Evolutionary conservation across 2,329 filamentous ascomycete genomes (phyloP), one percentile per base, ranked within the genome.

Genomic region (Trichoderma polysporum): DNA sequence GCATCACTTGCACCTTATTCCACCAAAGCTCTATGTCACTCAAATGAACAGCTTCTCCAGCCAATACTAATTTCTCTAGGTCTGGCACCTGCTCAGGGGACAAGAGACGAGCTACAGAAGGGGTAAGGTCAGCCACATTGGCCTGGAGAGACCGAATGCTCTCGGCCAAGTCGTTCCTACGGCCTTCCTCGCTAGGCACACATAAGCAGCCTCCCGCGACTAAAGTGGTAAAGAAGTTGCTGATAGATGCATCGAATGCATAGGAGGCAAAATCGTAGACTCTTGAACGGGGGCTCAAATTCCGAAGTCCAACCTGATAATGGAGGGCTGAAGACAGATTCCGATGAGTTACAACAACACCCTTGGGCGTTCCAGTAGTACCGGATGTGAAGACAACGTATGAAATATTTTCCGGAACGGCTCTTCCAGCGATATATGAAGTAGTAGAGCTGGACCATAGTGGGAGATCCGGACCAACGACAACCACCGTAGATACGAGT

Each of bases 251-350:
- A 29, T 73, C 72, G 22, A 45, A 33, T 33, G 31, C 31, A 33
- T 33, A 33, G 9, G 31, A 33, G 9, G 31, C 37, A 31, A 61
- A 61, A n/a, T 61, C 37, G 22, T 47, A 49, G 19, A 47, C 41
- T 4, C 77, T 76, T 4, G 79, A 79, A 47, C 76, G 10, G 74
- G 35, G 4, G 19, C 19, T 33, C 45, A 61, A 49, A n/a, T 25
- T 22, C 12, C 45, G 37, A 19, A 50, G 37, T 8, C 29, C 37
- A 19, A 37, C 37, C 13, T 61, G 58, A 15, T 47, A 15, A 31
- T 61, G 25, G 17, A 61, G 25, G 15, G 37, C 58, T 17, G 19
- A 29, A 15, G 19, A 25, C 17, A 61, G 49, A 13, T n/a, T 49
- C 31, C 17, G n/a, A 33, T 64, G 61, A 5, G 50, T 41, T 41